Percentiles rank a stretch among this genome's conserved stretches.
phyloP scores from a whole-genome alignment of 768 basidiomycete species.

The Russula griseocarnosa region DNA sequence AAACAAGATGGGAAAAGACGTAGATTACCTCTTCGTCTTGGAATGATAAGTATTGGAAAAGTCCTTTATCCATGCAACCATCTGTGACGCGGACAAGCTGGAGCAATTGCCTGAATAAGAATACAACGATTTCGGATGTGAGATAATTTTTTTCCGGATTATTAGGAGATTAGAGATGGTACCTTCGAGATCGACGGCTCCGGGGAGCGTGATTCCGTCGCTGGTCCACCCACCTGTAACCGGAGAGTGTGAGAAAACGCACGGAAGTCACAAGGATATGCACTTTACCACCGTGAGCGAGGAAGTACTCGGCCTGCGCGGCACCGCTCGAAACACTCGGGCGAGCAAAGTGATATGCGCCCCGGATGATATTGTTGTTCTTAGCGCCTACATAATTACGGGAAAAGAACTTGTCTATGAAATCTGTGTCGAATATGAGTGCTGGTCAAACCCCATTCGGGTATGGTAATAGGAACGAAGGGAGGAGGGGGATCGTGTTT shows the following conservation, averaged over 20 bases:
- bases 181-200: constrained; percentile 13
- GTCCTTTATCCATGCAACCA: constrained; percentile 61
- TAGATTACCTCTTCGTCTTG: constrained; percentile 43
- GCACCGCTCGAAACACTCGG: constrained; percentile 53
- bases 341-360: constrained; percentile 58
- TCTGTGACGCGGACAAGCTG: constrained; percentile 46
- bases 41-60: constrained; percentile 59
- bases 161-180: neutral
- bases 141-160: neutral
- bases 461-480: neutral
- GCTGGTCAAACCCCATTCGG: too few species aligned
- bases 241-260: neutral
- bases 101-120: constrained; percentile 50
- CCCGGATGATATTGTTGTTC: constrained; percentile 53
- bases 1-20: neutral
- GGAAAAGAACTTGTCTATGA: neutral
- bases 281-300: constrained; percentile 38
- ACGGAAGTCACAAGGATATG: too few species aligned
- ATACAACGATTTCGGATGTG: neutral
- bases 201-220: constrained; percentile 7
- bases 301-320: constrained; percentile 55
- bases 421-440: neutral
- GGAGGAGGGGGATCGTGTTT: too few species aligned
- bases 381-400: constrained; percentile 42
- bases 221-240: constrained; percentile 1